Percentiles rank a stretch among this genome's conserved stretches.
Evolutionary conservation across 2,329 filamentous ascomycete species (phyloP).

Genomic region (Arthroderma sp.): DNA sequence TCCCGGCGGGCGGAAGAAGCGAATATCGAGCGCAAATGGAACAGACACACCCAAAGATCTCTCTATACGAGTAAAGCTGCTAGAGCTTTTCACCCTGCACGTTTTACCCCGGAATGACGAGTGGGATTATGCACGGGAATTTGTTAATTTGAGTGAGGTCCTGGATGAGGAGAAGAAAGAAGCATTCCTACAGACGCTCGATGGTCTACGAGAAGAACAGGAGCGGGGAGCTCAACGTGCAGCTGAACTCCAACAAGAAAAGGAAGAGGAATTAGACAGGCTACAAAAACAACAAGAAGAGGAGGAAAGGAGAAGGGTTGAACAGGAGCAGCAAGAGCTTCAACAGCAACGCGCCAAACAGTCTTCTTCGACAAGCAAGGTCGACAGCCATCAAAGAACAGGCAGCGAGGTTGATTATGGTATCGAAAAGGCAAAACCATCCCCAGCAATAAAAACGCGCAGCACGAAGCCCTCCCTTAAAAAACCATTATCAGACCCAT

Average conservation of each 20-base stretch:
- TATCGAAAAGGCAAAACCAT: constrained; percentile 43
- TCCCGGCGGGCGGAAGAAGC: constrained; percentile 20
- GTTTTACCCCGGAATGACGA: constrained; percentile 86
- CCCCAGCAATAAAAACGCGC: constrained; percentile 19
- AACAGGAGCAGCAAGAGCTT: constrained; percentile 19
- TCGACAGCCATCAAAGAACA: constrained; percentile 35
- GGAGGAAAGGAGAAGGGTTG: constrained; percentile 20
- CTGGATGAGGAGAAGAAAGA: constrained; percentile 87
- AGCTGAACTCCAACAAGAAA: constrained; percentile 49
- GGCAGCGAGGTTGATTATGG: constrained; percentile 57
- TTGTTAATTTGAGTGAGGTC: constrained; percentile 73
- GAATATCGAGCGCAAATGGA: constrained; percentile 39
- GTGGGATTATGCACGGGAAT: constrained; percentile 90
- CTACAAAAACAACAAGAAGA: constrained; percentile 38
- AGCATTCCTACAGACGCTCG: constrained; percentile 72
- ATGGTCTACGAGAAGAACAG: constrained; percentile 73
- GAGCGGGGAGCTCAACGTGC: constrained; percentile 54
- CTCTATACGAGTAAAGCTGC: constrained; percentile 72
- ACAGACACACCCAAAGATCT: constrained; percentile 75
- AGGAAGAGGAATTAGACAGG: constrained; percentile 41
- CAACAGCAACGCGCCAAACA: constrained; percentile 14
- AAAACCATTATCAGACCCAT: constrained; percentile 14
- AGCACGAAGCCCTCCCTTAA: constrained; percentile 18
- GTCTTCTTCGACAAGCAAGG: constrained; percentile 24
- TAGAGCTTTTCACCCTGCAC: constrained; percentile 90